Conservation (phyloP, 1,284 basidiomycete species). For the Melampsora abietis-canadensis region DNA sequence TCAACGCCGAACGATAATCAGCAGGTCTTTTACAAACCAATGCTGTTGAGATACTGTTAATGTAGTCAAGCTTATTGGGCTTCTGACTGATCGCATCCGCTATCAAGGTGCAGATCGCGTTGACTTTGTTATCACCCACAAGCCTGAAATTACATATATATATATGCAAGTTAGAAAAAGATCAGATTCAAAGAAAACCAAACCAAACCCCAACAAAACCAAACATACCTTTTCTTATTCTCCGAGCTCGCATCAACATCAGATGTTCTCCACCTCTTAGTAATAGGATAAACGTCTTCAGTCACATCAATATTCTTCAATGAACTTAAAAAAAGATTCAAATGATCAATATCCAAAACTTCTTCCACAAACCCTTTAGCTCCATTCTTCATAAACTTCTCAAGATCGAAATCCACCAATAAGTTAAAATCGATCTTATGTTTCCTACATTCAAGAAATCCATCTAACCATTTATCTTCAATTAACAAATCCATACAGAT, state of each 20-base stretch:
- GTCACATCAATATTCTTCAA: conserved; percentile 61
- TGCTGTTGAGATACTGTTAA: conserved; percentile 86
- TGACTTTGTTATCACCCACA: conserved; percentile 59
- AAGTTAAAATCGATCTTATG: conserved; percentile 89
- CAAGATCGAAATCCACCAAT: conserved; percentile 73
- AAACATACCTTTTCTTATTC: neutral
- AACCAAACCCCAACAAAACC: neutral
- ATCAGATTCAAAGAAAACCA: conserved; percentile 60
- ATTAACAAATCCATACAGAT: conserved; percentile 57
- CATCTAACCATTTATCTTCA: conserved; percentile 64
- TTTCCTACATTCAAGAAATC: conserved; percentile 84
- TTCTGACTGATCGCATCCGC: conserved; percentile 68
- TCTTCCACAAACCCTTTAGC: conserved; percentile 74
- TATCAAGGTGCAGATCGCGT: conserved; percentile 74
- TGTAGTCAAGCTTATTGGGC: conserved; percentile 69
- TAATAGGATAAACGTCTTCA: conserved; percentile 19
- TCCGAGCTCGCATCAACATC: neutral
- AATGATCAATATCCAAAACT: conserved; percentile 80
- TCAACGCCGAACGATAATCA: conserved; percentile 80
- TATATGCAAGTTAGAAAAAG: too few relatives aligned
- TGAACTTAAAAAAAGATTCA: conserved; percentile 86
- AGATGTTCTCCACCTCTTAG: conserved; percentile 21
- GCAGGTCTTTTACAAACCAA: conserved; percentile 88
- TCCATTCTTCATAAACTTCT: conserved; percentile 63
- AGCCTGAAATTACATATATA: neutral